Conservation (phyloP, 2,329 filamentous ascomycete species). For the Colletotrichum sp. region DNA sequence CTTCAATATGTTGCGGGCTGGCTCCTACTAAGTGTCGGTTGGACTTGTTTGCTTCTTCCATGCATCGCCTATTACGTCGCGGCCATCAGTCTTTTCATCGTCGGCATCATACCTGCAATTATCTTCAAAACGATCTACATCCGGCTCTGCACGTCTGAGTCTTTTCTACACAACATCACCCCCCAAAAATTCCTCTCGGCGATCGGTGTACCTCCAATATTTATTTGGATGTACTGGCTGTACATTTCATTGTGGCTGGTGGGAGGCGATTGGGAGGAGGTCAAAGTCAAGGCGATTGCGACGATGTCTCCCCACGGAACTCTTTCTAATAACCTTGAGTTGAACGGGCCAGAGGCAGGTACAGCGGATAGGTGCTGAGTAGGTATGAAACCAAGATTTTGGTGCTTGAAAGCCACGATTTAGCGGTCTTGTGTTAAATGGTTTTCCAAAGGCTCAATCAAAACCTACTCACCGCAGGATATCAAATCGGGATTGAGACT, state of each 20-base stretch:
- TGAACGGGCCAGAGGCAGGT: no score
- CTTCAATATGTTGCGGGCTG: neutral
- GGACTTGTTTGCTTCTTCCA: neutral
- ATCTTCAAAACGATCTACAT: neutral
- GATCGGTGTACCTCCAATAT: no score
- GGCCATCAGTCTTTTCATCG: neutral
- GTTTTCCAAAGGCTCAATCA: no score
- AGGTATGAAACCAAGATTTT: no score
- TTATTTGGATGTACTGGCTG: neutral
- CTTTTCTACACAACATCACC: neutral
- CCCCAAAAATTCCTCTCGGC: neutral
- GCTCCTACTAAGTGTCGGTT: accelerated
- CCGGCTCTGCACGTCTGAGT: neutral
- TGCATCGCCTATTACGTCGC: accelerated
- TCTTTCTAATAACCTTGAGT: no score
- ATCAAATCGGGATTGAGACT: no score
- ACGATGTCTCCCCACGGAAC: no score
- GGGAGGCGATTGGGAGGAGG: neutral
- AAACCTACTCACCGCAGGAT: no score
- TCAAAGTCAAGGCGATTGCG: no score
- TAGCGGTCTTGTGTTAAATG: no score
- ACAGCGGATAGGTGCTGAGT: no score
- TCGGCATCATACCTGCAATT: neutral
- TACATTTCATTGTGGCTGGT: neutral
- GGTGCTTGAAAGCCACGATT: no score